Percentiles rank a stretch among this genome's conserved stretches.
phyloP scores from a whole-genome alignment of 441 rosid species.

The Bocquillonia castaneifolia region DNA sequence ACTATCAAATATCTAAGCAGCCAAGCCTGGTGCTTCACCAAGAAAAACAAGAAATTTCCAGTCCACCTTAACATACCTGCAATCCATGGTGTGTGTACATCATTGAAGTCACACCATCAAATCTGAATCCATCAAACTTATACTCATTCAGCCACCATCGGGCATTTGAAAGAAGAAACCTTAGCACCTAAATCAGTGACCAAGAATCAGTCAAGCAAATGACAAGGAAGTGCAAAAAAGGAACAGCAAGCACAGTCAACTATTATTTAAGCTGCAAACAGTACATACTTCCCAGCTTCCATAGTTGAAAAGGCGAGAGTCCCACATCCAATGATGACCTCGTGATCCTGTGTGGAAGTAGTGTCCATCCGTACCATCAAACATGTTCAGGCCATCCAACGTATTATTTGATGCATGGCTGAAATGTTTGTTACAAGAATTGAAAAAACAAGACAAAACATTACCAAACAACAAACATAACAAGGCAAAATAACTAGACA shows the following conservation, averaged over 20 bases:
- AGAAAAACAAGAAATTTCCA: constrained; percentile 10
- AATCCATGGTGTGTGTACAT: constrained; percentile 98
- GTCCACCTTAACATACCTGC: constrained; percentile 40
- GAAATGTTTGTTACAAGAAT: constrained; percentile 13
- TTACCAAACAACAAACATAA: background rate
- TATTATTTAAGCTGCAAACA: constrained; percentile 10
- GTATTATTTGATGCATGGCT: constrained; percentile 92
- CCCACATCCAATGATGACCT: constrained; percentile 99
- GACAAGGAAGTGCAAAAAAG: background rate
- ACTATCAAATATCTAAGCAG: background rate
- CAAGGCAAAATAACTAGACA: background rate
- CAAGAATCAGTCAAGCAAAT: constrained; percentile 20
- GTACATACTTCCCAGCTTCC: constrained; percentile 94
- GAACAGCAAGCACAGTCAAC: background rate
- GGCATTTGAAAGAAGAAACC: constrained; percentile 93
- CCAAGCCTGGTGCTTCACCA: background rate
- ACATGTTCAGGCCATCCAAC: constrained; percentile 93
- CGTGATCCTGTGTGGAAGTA: constrained; percentile 87
- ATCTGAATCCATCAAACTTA: constrained; percentile 95
- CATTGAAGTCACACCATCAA: constrained; percentile 99
- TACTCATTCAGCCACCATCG: constrained; percentile 99
- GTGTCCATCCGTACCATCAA: constrained; percentile 93
- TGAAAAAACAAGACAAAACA: constrained; percentile 3
- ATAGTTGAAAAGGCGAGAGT: constrained; percentile 95
- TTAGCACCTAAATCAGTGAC: constrained; percentile 55